These are phyloP conservation scores for Dacryopinax spathularia DNA, from an alignment of 768 basidiomycete genomes.

Conservation along the genomic window DNA sequence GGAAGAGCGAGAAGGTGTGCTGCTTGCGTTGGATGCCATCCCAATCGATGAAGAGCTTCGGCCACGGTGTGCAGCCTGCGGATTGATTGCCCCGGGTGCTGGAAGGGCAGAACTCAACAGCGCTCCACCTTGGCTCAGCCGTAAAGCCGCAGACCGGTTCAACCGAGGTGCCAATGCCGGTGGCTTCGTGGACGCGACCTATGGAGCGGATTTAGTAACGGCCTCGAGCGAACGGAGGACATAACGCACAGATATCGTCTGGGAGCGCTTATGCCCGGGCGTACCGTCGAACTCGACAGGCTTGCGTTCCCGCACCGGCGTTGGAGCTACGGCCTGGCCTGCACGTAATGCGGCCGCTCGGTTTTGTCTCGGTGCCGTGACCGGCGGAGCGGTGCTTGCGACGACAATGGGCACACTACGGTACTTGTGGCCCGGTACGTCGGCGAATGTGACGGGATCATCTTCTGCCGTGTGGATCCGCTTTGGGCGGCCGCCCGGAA, in stretches of 20 bases:
- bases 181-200: neutral
- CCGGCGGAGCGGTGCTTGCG: conserved; percentile 56
- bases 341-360: conserved; percentile 60
- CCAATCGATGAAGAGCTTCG: neutral
- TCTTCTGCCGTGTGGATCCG: neutral
- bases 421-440: conserved; percentile 16
- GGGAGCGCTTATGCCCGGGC: conserved; percentile 65
- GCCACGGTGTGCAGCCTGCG: neutral
- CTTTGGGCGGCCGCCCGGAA: neutral
- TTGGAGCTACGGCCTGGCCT: conserved; percentile 31
- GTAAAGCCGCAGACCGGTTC: conserved; percentile 11
- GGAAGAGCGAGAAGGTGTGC: neutral
- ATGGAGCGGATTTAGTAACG: neutral
- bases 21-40: neutral
- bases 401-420: conserved; percentile 35
- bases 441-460: conserved; percentile 10
- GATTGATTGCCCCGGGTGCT: neutral
- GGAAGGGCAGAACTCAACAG: neutral
- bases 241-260: conserved; percentile 20
- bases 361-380: conserved; percentile 64
- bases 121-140: conserved; percentile 22
- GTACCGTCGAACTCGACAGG: conserved; percentile 45
- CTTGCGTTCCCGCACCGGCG: conserved; percentile 33
- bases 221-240: neutral
- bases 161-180: neutral